Base-by-base conservation (phyloP, 2,329 filamentous ascomycete species). In the Stagonosporopsis tanaceti region DNA sequence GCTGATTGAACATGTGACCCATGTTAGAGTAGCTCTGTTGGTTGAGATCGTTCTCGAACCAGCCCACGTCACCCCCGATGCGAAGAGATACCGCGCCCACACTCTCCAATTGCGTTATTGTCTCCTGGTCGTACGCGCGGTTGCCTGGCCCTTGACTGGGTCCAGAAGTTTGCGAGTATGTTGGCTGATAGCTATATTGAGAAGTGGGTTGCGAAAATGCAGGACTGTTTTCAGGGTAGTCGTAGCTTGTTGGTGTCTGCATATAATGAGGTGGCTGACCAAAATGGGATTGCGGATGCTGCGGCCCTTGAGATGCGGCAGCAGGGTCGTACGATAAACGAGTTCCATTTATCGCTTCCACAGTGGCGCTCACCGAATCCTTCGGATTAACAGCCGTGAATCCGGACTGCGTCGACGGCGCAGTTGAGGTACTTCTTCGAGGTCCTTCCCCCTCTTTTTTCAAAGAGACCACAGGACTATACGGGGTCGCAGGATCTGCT, bases 321-420 rank as follows among this genome's bases (percentile, higher is more conserved):
- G 34, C n/a, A 32, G 44, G 34, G 7, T 34, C 44, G 14, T 50
- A 53, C 12, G 38, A 24, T 22, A 32, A 7, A 15, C 37, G 30
- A 32, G 37, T 32, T 20, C 24, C 32, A n/a, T 47, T 44, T n/a
- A 17, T 6, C 32, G 37, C 11, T 5, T n/a, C 15, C 24, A 27
- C 15, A 32, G 11, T 24, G 14, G 15, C 17, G n/a, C 24, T 40
- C 17, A 17, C 4, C 11, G 47, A 25, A 9, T 44, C 34, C 5
- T 6, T n/a, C 6, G 45, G 39, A 6, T 65, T 65, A 34, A 65
- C 57, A 20, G 59, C 24, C 25, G 61, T 65, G 28, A 65, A 65
- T 8, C 34, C 22, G 11, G 53, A 47, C 1, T 24, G 41, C 17
- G 9, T 50, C 12, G 45, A 52, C 20, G 42, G 27, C n/a, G 47